phyloP scores from a whole-genome alignment of 2,329 filamentous ascomycete genomes.

The Monosporascus sp. region DNA sequence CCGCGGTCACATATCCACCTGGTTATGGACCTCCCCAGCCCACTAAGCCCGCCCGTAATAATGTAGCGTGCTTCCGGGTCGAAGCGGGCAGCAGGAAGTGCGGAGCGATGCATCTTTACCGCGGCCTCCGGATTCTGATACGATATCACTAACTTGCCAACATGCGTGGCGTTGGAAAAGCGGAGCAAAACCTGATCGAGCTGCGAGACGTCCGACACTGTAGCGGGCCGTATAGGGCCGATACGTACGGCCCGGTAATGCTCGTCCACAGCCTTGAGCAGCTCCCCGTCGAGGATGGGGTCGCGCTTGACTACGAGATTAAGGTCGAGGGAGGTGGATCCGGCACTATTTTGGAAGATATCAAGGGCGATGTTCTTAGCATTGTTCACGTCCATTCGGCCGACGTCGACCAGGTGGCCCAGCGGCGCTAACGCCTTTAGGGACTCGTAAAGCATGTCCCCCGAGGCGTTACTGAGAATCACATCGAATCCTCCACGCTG shows the following conservation, averaged over 20 bases:
- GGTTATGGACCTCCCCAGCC: constrained; percentile 10
- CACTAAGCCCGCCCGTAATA: constrained; percentile 15
- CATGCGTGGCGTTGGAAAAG: constrained; percentile 12
- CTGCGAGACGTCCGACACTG: constrained; percentile 3
- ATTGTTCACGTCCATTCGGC: constrained; percentile 4
- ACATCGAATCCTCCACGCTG: neutral
- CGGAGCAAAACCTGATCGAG: constrained; percentile 7
- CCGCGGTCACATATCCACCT: constrained; percentile 19
- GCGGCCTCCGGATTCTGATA: constrained; percentile 5
- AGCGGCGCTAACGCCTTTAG: constrained; percentile 1
- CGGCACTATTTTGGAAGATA: constrained; percentile 6
- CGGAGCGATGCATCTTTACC: constrained; percentile 1
- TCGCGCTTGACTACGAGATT: constrained; percentile 2
- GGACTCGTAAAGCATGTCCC: neutral
- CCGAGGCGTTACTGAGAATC: neutral
- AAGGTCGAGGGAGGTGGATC: constrained; percentile 10
- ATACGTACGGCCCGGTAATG: constrained; percentile 7
- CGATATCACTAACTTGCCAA: constrained; percentile 21
- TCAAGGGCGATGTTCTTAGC: constrained; percentile 4
- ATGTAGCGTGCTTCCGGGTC: constrained; percentile 16
- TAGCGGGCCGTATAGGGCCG: constrained; percentile 4
- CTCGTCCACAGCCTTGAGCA: constrained; percentile 7
- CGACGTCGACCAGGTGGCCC: constrained; percentile 5
- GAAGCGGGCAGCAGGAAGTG: constrained; percentile 4
- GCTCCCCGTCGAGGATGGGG: neutral